Evolutionary conservation across 2,329 filamentous ascomycete species (phyloP).

Genomic region (Arthroderma sp.): DNA sequence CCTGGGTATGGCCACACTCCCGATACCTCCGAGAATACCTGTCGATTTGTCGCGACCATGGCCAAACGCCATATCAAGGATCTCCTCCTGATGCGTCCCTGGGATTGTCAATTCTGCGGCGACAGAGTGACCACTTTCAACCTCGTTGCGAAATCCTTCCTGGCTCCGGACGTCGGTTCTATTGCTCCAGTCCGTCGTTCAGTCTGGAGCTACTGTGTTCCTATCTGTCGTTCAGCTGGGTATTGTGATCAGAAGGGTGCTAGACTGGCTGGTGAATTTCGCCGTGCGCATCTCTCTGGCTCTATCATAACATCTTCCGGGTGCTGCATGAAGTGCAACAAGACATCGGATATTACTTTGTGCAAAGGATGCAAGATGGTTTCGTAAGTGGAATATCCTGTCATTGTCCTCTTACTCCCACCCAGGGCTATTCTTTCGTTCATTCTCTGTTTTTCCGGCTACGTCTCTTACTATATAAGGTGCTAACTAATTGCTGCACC

Average conservation of each 20-base stretch:
- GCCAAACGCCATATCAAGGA: not conserved
- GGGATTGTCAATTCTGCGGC: constrained; percentile 4
- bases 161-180: not conserved
- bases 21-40: not conserved
- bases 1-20: constrained; percentile 1
- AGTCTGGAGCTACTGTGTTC: constrained; percentile 3
- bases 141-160: not conserved
- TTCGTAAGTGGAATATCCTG: not conserved
- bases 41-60: constrained; percentile 3
- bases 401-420: too few species aligned
- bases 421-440: not conserved
- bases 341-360: not conserved
- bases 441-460: not conserved
- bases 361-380: constrained; percentile 2
- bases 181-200: not conserved
- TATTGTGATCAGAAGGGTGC: constrained; percentile 2
- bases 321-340: not conserved
- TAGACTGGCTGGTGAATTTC: not conserved
- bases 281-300: not conserved
- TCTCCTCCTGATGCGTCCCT: constrained; percentile 1
- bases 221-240: constrained; percentile 2
- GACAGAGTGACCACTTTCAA: not conserved
- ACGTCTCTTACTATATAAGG: not conserved
- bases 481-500: not conserved
- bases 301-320: not conserved